Conservation (phyloP, 2,329 filamentous ascomycete species). For the Botryotinia narcissicola region DNA sequence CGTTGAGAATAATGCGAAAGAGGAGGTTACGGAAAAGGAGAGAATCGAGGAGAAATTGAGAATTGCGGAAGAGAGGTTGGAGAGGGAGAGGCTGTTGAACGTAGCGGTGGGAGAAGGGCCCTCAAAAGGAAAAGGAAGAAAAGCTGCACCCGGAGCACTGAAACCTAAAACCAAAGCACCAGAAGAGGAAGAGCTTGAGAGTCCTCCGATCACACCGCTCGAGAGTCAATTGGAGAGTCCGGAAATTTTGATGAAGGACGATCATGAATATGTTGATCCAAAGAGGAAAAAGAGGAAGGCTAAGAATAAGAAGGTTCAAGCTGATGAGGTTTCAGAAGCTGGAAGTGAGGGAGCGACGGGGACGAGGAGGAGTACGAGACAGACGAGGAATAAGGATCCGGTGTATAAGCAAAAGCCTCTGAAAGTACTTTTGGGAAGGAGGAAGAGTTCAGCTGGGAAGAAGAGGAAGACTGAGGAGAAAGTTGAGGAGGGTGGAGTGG, state of each 20-base stretch:
- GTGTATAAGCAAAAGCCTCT: background rate
- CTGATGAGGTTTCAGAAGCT: background rate
- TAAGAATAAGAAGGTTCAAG: background rate
- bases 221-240: background rate
- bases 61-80: background rate
- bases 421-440: background rate
- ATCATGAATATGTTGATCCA: background rate
- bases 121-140: background rate
- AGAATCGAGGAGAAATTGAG: background rate
- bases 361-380: slow-evolving; percentile 5
- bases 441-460: background rate
- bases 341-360: background rate
- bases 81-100: background rate
- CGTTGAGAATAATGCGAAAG: background rate
- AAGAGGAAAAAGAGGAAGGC: background rate
- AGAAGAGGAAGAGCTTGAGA: background rate
- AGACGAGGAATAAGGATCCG: slow-evolving; percentile 7
- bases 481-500: no score
- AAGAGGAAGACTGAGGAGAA: slow-evolving; percentile 8
- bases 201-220: background rate
- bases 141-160: background rate
- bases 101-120: no score
- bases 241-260: background rate
- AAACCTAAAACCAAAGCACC: background rate
- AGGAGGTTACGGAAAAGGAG: background rate